Conservation (phyloP, 2,329 filamentous ascomycete genomes). For the Diplodia corticola region DNA sequence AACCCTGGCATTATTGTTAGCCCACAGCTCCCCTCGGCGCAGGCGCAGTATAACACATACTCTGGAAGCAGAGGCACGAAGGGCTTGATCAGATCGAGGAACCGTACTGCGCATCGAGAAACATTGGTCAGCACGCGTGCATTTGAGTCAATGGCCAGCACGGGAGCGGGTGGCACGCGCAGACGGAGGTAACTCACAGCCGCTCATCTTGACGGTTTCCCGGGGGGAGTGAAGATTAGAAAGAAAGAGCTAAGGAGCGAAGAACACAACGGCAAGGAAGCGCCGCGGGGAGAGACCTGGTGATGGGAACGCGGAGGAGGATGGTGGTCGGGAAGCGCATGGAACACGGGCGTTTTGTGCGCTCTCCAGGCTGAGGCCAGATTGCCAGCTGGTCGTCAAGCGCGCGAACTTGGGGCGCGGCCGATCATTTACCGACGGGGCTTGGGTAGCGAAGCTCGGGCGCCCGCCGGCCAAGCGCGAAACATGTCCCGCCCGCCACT, state of each 20-base stretch:
- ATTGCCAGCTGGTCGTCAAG: constrained; percentile 20
- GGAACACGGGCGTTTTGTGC: constrained; percentile 23
- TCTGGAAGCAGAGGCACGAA: constrained; percentile 99
- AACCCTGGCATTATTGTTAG: constrained; percentile 20
- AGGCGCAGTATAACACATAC: constrained; percentile 54
- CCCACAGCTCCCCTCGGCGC: neutral
- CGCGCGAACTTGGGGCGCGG: constrained; percentile 2
- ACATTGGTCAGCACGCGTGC: constrained; percentile 30
- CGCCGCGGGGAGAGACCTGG: neutral
- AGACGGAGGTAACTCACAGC: constrained; percentile 51
- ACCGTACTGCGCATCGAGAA: constrained; percentile 69
- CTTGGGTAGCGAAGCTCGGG: constrained; percentile 7
- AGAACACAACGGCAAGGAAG: constrained; percentile 7
- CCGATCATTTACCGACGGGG: constrained; percentile 17
- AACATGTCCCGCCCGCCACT: constrained; percentile 15
- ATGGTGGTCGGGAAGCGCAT: constrained; percentile 22
- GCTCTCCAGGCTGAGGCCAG: constrained; percentile 21
- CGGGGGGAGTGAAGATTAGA: constrained; percentile 33
- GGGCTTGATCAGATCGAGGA: constrained; percentile 99
- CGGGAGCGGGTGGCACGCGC: constrained; percentile 4
- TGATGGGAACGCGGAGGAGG: constrained; percentile 18
- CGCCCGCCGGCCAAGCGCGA: constrained; percentile 6
- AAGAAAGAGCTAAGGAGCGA: constrained; percentile 18
- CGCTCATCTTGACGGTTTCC: constrained; percentile 56
- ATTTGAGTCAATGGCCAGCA: constrained; percentile 20